phyloP scores from a whole-genome alignment of 1,284 basidiomycete species.

The Tranzscheliella williamsii region DNA sequence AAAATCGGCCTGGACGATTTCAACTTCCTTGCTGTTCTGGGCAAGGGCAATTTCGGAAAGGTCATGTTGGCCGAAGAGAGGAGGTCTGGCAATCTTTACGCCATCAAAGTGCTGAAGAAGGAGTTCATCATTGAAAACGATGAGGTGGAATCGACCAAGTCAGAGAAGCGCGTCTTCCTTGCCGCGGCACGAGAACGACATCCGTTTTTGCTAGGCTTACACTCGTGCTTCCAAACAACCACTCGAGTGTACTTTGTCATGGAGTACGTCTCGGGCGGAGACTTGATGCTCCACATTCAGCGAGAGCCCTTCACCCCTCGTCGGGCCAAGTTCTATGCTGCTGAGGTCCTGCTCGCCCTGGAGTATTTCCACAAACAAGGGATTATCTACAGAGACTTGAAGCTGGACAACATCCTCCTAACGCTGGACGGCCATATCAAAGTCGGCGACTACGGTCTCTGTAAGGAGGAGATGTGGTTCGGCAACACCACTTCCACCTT shows the following conservation, averaged over 20 bases:
- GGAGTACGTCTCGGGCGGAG: slow-evolving; percentile 75
- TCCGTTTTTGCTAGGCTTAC: slow-evolving; percentile 93
- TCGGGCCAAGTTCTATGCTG: slow-evolving; percentile 95
- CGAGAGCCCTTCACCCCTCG: slow-evolving; percentile 78
- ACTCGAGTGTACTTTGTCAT: slow-evolving; percentile 88
- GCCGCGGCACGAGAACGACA: slow-evolving; percentile 94
- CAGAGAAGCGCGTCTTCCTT: slow-evolving; percentile 97
- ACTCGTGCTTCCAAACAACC: slow-evolving; percentile 99
- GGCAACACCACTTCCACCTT: slow-evolving; percentile 98
- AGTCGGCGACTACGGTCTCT: slow-evolving; percentile 97
- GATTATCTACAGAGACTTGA: slow-evolving; percentile 84
- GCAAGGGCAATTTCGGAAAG: slow-evolving; percentile 99
- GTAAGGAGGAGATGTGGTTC: slow-evolving; percentile 99
- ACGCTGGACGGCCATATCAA: slow-evolving; percentile 98
- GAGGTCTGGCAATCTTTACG: slow-evolving; percentile 81
- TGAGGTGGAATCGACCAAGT: slow-evolving; percentile 98
- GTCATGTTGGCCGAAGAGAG: slow-evolving; percentile 99
- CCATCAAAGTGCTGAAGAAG: slow-evolving; percentile 99
- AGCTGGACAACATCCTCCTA: slow-evolving; percentile 96
- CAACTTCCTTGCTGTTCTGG: slow-evolving; percentile 97
- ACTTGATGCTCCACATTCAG: slow-evolving; percentile 81
- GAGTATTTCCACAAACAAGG: slow-evolving; percentile 99
- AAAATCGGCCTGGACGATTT: slow-evolving; percentile 97
- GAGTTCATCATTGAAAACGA: slow-evolving; percentile 99
- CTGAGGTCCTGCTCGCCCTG: slow-evolving; percentile 92